A percentile compares a stretch with the other conserved stretches of the same genome.
Conservation (phyloP, 441 rosid genomes). For the Arabidopsis lyrata region DNA sequence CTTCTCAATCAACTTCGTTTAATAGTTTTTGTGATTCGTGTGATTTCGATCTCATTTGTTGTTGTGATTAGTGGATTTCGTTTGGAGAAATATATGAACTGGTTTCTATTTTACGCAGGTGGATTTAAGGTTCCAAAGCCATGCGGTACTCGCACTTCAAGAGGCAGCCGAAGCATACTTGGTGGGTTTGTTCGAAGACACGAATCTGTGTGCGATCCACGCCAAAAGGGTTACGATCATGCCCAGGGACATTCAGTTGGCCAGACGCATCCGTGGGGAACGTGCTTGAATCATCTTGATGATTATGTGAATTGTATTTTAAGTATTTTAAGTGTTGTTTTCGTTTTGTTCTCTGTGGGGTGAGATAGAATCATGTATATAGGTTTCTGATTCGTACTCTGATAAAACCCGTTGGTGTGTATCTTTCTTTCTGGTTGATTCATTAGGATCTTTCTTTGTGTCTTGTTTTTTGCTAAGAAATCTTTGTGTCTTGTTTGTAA, state of each 20-base stretch:
- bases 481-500: background rate
- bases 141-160: background rate
- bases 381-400: background rate
- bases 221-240: constrained; percentile 54
- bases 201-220: constrained; percentile 52
- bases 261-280: constrained; percentile 17
- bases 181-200: constrained; percentile 50
- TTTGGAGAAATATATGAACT: background rate
- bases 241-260: constrained; percentile 50
- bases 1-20: background rate
- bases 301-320: background rate
- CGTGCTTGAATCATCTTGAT: background rate
- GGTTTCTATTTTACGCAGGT: background rate
- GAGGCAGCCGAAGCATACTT: constrained; percentile 21
- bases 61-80: too few relatives aligned
- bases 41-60: background rate
- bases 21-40: background rate
- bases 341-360: background rate
- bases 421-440: background rate
- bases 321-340: background rate
- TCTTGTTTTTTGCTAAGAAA: too few relatives aligned
- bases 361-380: background rate
- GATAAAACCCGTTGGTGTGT: background rate
- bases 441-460: background rate
- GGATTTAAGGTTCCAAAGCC: constrained; percentile 1